Conservation (phyloP, 2,329 filamentous ascomycete genomes). For the Macroventuria anomochaeta region DNA sequence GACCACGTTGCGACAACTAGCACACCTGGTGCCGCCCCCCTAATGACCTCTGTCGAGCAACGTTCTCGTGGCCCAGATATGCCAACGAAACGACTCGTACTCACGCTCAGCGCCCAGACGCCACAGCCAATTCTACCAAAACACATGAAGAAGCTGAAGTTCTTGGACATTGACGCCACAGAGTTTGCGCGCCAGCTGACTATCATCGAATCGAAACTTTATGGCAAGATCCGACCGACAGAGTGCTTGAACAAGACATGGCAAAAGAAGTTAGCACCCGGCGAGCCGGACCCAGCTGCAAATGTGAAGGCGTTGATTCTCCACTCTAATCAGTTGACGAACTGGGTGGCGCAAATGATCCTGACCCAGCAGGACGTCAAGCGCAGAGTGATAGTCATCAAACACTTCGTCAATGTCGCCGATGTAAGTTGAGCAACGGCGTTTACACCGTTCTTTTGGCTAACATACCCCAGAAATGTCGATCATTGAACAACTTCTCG, state of each 20-base stretch:
- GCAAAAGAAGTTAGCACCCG: constrained; percentile 90
- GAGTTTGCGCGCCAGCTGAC: constrained; percentile 98
- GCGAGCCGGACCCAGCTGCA: constrained; percentile 82
- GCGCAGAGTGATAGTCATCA: constrained; percentile 95
- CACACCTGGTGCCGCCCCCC: constrained; percentile 82
- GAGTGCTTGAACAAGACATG: constrained; percentile 99
- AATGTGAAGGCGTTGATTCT: constrained; percentile 97
- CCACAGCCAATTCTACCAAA: constrained; percentile 92
- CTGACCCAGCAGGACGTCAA: constrained; percentile 92
- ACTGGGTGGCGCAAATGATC: constrained; percentile 99
- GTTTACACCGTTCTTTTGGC: constrained; percentile 8
- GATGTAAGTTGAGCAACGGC: constrained; percentile 69
- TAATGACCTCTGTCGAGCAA: constrained; percentile 89
- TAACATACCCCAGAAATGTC: constrained; percentile 76
- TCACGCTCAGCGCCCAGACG: constrained; percentile 81
- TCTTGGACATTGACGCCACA: constrained; percentile 92
- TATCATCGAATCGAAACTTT: constrained; percentile 92
- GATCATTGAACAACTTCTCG: constrained; percentile 92
- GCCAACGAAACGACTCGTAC: constrained; percentile 82
- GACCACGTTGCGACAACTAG: constrained; percentile 93
- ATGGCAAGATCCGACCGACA: constrained; percentile 93
- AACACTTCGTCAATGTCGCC: constrained; percentile 95
- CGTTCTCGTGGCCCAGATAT: constrained; percentile 87
- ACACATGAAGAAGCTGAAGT: constrained; percentile 99
- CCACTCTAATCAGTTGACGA: constrained; percentile 98